Evolutionary conservation across 164 flowering plant genomes (phyloP).

Genomic region (Chloranthus sessilifolius): DNA sequence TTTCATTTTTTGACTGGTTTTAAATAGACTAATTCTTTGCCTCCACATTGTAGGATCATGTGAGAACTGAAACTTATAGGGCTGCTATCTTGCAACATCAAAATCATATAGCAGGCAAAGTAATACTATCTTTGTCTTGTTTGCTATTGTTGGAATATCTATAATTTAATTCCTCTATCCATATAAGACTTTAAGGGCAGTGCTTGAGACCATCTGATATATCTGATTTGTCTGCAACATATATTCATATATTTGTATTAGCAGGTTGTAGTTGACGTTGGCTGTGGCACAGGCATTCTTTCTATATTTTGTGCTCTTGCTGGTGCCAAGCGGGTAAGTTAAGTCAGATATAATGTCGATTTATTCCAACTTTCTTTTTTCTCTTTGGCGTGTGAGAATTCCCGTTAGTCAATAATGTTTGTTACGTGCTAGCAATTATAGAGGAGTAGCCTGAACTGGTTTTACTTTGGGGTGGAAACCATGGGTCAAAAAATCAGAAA

Average conservation of each 20-base stretch:
- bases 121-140: conserved; percentile 27
- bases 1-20: too few species aligned
- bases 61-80: conserved; percentile 80
- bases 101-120: conserved; percentile 71
- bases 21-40: too few species aligned
- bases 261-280: conserved; percentile 99
- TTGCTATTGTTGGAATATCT: neutral
- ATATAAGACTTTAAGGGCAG: neutral
- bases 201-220: neutral
- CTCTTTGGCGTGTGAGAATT: too few species aligned
- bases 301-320: conserved; percentile 98
- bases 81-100: conserved; percentile 76
- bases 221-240: neutral
- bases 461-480: too few species aligned
- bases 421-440: too few species aligned
- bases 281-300: conserved; percentile 97
- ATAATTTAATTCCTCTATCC: too few species aligned
- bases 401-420: too few species aligned
- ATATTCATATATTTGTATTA: conserved; percentile 3
- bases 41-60: conserved; percentile 93
- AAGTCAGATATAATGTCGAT: neutral
- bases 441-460: too few species aligned
- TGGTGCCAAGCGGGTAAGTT: conserved; percentile 84
- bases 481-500: too few species aligned
- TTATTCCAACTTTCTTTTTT: neutral